phyloP scores from a whole-genome alignment of 2,329 filamentous ascomycete species.

The Colletotrichum coccodes region DNA sequence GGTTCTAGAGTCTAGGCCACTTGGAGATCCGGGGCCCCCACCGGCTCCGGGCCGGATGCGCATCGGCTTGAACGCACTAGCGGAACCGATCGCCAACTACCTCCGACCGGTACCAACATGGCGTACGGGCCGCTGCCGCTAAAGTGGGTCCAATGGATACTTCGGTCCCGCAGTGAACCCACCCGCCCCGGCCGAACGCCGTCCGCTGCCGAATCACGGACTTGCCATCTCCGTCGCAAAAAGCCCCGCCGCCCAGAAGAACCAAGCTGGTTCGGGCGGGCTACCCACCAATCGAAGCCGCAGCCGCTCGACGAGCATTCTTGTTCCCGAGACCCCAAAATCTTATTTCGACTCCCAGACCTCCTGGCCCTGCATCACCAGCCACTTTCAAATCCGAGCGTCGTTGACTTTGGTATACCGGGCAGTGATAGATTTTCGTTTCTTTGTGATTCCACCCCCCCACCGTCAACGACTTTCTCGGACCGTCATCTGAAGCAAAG shows the following conservation, averaged over 20 bases:
- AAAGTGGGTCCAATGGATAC: background rate
- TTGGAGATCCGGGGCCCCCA: background rate
- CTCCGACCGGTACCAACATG: background rate
- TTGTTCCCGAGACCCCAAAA: background rate
- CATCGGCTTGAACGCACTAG: background rate
- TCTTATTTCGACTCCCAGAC: background rate
- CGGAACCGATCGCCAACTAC: background rate
- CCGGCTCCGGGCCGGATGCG: background rate
- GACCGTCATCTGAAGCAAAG: background rate
- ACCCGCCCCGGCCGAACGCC: background rate
- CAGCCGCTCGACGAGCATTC: no score
- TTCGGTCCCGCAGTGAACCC: background rate
- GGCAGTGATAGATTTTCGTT: background rate
- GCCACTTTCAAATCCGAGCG: no score
- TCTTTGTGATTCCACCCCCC: background rate
- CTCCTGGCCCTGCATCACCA: background rate
- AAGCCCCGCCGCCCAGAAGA: background rate
- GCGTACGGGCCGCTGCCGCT: background rate
- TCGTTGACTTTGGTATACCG: background rate
- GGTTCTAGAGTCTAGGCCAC: background rate
- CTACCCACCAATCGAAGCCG: background rate
- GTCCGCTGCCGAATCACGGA: background rate
- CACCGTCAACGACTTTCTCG: background rate
- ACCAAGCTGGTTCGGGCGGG: background rate
- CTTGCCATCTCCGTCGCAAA: background rate